Conservation (phyloP, 1,284 basidiomycete genomes). For the Ustilago sp. region DNA sequence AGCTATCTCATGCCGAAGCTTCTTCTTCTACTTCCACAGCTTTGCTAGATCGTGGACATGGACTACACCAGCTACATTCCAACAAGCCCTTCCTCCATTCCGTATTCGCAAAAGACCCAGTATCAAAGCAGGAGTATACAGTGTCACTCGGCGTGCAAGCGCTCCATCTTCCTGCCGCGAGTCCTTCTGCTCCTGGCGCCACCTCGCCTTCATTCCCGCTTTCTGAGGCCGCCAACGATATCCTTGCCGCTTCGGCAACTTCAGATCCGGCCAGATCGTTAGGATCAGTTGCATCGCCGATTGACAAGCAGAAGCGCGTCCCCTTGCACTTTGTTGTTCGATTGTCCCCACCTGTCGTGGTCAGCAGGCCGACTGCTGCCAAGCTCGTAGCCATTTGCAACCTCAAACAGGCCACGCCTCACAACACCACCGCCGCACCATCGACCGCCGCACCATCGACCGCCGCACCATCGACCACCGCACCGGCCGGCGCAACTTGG, state of each 20-base stretch:
- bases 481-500: slow-evolving; percentile 26
- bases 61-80: slow-evolving; percentile 28
- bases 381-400: slow-evolving; percentile 48
- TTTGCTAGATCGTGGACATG: slow-evolving; percentile 41
- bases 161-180: slow-evolving; percentile 30
- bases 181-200: not conserved
- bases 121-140: slow-evolving; percentile 28
- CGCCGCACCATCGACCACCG: not conserved
- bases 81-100: slow-evolving; percentile 32
- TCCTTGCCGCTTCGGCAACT: slow-evolving; percentile 4
- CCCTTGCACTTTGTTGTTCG: slow-evolving; percentile 40
- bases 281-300: slow-evolving; percentile 21
- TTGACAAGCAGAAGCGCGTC: slow-evolving; percentile 13
- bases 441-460: not conserved
- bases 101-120: slow-evolving; percentile 30
- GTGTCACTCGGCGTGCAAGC: slow-evolving; percentile 35
- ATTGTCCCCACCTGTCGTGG: slow-evolving; percentile 42
- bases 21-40: slow-evolving; percentile 1
- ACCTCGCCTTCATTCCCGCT: slow-evolving; percentile 29
- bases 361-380: slow-evolving; percentile 43
- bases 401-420: slow-evolving; percentile 20
- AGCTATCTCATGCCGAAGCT: slow-evolving; percentile 30
- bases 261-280: slow-evolving; percentile 13
- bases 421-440: slow-evolving; percentile 4
- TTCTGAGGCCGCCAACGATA: slow-evolving; percentile 19